Conservation (phyloP, 768 basidiomycete genomes). For the Suillus decipiens region DNA sequence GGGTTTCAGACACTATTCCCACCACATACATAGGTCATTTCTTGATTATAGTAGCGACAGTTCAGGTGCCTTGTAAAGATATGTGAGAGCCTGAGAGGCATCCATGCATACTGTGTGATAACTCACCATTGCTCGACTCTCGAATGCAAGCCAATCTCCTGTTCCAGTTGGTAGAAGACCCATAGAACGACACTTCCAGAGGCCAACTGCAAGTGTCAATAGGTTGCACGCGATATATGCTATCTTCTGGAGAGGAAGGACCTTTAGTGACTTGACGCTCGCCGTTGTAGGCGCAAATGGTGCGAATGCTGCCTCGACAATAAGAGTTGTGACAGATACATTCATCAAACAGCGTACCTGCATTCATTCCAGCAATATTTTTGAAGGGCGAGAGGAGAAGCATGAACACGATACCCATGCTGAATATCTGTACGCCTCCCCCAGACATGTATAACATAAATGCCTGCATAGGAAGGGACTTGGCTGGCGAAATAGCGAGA, state of each 20-base stretch:
- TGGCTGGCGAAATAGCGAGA: slow-evolving; percentile 80
- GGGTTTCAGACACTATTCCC: background rate
- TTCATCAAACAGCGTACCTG: slow-evolving; percentile 46
- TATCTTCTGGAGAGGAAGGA: slow-evolving; percentile 69
- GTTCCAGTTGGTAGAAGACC: slow-evolving; percentile 88
- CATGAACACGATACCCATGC: slow-evolving; percentile 96
- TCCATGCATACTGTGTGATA: background rate
- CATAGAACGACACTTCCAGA: slow-evolving; percentile 95
- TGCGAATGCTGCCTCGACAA: slow-evolving; percentile 57
- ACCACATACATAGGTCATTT: background rate
- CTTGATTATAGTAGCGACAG: slow-evolving; percentile 37
- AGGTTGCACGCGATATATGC: slow-evolving; percentile 74
- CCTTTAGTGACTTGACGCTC: slow-evolving; percentile 45
- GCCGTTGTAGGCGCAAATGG: slow-evolving; percentile 57
- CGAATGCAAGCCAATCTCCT: slow-evolving; percentile 94
- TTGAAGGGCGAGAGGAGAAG: slow-evolving; percentile 84
- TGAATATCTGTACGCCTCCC: slow-evolving; percentile 93
- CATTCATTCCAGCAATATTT: slow-evolving; percentile 76
- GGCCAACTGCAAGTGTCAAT: slow-evolving; percentile 76
- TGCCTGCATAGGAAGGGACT: slow-evolving; percentile 93
- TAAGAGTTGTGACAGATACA: background rate
- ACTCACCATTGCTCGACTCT: slow-evolving; percentile 67
- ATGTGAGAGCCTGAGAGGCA: slow-evolving; percentile 5
- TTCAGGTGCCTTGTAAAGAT: slow-evolving; percentile 42
- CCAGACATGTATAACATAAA: slow-evolving; percentile 99